phyloP scores from a whole-genome alignment of 768 basidiomycete species.

The Porpolomopsis calyptriformis region DNA sequence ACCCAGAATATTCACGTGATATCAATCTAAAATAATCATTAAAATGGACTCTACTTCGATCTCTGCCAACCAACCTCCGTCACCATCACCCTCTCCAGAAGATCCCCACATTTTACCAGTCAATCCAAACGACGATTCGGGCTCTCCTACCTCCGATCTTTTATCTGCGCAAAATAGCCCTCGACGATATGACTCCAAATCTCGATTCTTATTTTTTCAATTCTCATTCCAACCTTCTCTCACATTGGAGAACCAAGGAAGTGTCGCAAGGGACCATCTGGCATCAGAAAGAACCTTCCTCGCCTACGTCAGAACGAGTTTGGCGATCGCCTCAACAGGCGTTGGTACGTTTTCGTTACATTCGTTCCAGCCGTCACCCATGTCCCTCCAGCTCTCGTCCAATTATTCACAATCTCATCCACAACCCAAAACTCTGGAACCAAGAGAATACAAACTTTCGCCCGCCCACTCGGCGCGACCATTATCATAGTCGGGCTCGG shows the following conservation, averaged over 20 bases:
- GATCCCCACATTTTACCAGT: neutral
- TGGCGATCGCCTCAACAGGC: conserved; percentile 33
- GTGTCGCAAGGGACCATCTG: conserved; percentile 43
- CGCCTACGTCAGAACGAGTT: conserved; percentile 41
- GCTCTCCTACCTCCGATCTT: no score
- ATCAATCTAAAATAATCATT: no score
- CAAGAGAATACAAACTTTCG: conserved; percentile 7
- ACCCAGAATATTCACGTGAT: no score
- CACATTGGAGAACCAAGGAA: conserved; percentile 34
- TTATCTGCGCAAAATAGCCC: no score
- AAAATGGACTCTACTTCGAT: no score
- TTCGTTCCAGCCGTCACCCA: neutral
- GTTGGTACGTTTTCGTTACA: conserved; percentile 20
- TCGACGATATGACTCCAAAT: neutral
- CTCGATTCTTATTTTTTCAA: neutral
- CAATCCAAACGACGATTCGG: neutral
- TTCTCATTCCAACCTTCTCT: conserved; percentile 1
- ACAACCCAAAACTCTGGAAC: neutral
- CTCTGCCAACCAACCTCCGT: no score
- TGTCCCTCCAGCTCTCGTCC: conserved; percentile 28
- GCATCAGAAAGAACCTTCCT: conserved; percentile 42
- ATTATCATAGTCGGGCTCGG: conserved; percentile 26
- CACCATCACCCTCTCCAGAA: neutral
- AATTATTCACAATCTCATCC: conserved; percentile 34
- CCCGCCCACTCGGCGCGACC: conserved; percentile 36